These are phyloP conservation scores for Crithidia acanthocephali DNA, from an alignment of 208 protist genomes.

Conservation along the genomic window DNA sequence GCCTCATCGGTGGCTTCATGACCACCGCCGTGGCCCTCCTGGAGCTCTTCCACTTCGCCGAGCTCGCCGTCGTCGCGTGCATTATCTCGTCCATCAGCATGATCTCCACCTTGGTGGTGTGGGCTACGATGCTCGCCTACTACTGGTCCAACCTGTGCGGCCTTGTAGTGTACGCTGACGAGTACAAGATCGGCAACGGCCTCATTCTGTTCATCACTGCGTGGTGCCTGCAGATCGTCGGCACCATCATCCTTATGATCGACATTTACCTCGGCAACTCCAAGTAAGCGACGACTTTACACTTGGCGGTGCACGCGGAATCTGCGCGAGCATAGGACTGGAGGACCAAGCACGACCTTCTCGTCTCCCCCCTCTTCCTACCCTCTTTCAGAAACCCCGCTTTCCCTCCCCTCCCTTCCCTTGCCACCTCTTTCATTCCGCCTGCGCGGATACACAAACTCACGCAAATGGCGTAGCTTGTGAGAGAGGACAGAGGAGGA, in stretches of 20 bases:
- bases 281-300: conserved; percentile 41
- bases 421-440: not conserved
- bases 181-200: conserved; percentile 50
- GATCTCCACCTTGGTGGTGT: conserved; percentile 53
- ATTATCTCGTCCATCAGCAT: conserved; percentile 63
- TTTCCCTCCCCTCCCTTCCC: too few relatives aligned
- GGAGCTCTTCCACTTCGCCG: conserved; percentile 57
- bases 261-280: conserved; percentile 40
- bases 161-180: conserved; percentile 35
- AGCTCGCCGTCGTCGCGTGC: conserved; percentile 57
- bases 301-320: conserved; percentile 3
- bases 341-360: not conserved
- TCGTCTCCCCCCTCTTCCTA: conserved; percentile 1
- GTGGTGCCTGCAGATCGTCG: conserved; percentile 58
- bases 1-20: conserved; percentile 60
- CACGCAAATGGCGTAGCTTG: too few relatives aligned
- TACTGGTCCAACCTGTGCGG: conserved; percentile 63
- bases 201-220: conserved; percentile 63
- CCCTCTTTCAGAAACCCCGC: not conserved
- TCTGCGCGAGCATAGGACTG: not conserved
- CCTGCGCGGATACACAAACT: too few relatives aligned
- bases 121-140: conserved; percentile 59
- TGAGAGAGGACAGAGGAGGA: not conserved
- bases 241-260: conserved; percentile 37
- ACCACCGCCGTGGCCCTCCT: conserved; percentile 42